Base-by-base conservation (phyloP, 805 yeast genomes). In the Candida railenensis region DNA sequence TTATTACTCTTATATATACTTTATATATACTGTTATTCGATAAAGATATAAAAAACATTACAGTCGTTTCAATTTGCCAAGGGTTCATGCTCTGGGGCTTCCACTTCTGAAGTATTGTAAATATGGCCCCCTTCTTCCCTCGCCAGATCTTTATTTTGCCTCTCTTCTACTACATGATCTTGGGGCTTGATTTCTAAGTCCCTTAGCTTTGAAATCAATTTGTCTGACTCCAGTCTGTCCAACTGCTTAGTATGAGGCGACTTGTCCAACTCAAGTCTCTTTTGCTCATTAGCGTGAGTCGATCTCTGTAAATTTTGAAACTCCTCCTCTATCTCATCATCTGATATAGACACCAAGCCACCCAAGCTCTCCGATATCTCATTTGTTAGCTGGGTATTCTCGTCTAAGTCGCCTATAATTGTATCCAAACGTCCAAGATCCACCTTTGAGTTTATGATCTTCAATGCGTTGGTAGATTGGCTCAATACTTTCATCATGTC, bases 301-400 rank as follows among this genome's bases (percentile, higher is more conserved):
- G 62, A 62, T 36, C 43, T 45, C 15, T 57, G 55, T 43, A 66
- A 48, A 32, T 49, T 36, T 20, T 57, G 57, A 18, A 60, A 55
- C 50, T 70, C 74, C 14, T 58, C 56, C 15, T 66, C 73, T 4
- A 69, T 39, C 3, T 63, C 70, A 4, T 49, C 59, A 20, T 67
- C 68, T 9, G 15, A 12, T 4, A 15, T 19, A 11, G 42, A 4
- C 4, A 5, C 33, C 22, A 19, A 37, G 20, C 7, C 15, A 4
- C 16, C 18, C 19, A 38, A 38, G 16, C 22, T 18, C 9, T 59
- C 61, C 2, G 61, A 48, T 8, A 69, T 53, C 21, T 61, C 68
- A 42, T 66, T 58, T 1, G 66, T 53, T 37, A 51, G 51, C 0
- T 46, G 58, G 22, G 70, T 55, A 42, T 67, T 66, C 5, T 58